These are phyloP conservation scores for Kwoniella heveanensis DNA, from an alignment of 768 basidiomycete species.

Conservation along the genomic window DNA sequence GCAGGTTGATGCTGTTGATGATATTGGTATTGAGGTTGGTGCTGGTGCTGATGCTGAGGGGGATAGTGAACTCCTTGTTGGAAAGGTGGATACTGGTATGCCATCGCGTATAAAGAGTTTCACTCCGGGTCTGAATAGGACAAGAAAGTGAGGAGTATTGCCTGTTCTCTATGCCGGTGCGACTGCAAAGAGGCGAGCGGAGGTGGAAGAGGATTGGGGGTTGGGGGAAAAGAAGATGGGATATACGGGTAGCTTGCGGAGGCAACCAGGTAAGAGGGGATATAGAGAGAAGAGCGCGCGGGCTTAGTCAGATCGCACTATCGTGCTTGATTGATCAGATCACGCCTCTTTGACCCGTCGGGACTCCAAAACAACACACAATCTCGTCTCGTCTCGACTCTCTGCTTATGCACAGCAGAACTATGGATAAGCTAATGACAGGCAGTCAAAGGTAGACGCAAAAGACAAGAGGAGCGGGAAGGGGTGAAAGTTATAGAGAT, in stretches of 20 bases:
- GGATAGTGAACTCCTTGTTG: slow-evolving; percentile 5
- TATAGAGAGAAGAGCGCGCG: background rate
- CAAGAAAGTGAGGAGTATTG: background rate
- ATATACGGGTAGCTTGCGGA: too few relatives aligned
- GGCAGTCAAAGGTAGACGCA: background rate
- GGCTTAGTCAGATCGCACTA: slow-evolving; percentile 1
- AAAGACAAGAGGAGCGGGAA: background rate
- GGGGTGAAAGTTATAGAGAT: background rate
- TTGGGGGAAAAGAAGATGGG: too few relatives aligned
- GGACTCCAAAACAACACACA: background rate
- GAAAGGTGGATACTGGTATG: background rate
- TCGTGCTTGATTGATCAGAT: background rate
- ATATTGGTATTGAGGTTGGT: background rate
- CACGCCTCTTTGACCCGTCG: background rate
- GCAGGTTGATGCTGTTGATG: slow-evolving; percentile 13
- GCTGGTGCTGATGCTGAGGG: slow-evolving; percentile 9
- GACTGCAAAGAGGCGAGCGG: too few relatives aligned
- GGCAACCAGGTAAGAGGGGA: too few relatives aligned
- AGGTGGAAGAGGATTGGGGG: too few relatives aligned
- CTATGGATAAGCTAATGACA: background rate
- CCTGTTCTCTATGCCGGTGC: too few relatives aligned
- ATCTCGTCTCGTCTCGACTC: background rate
- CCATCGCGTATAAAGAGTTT: slow-evolving; percentile 1
- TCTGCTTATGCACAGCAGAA: background rate
- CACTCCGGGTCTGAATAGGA: too few relatives aligned